Conservation (phyloP, 164 flowering plant genomes). For the Vitis vinifera region ASM3070453v1 NC_081818.1:27206001-27206500, state of each 20-base stretch:
- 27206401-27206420: constrained; percentile 45
- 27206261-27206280: constrained; percentile 41
- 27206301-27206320: constrained; percentile 82
- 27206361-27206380: background rate
- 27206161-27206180: constrained; percentile 1
- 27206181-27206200: background rate
- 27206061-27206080: constrained; percentile 17
- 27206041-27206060: constrained; percentile 45
- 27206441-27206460: constrained; percentile 71
- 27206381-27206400: background rate
- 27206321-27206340: constrained; percentile 91
- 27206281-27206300: constrained; percentile 78
- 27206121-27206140: constrained; percentile 15
- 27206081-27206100: constrained; percentile 17
- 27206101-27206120: constrained; percentile 14
- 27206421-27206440: constrained; percentile 58
- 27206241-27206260: background rate
- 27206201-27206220: background rate
- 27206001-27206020: background rate
- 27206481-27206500: constrained; percentile 66
- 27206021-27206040: constrained; percentile 66
- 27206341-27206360: constrained; percentile 8
- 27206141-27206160: constrained; percentile 60
- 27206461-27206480: constrained; percentile 76
- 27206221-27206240: background rate